Percentiles rank a stretch among this genome's conserved stretches.
These are phyloP conservation scores for Dioscorea alata DNA, from an alignment of 106 monocot species.

Conservation along the genomic window DNA sequence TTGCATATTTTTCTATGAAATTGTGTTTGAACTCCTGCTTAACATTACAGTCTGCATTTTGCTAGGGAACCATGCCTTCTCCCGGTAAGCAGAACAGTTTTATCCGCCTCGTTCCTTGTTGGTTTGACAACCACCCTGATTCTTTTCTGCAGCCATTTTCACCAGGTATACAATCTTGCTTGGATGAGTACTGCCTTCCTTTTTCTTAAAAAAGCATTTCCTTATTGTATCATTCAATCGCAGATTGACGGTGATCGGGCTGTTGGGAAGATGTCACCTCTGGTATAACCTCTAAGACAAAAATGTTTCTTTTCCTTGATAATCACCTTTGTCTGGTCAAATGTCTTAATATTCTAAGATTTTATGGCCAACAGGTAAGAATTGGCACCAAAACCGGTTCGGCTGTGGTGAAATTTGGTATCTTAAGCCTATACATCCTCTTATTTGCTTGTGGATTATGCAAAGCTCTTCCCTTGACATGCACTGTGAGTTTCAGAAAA, in stretches of 20 bases:
- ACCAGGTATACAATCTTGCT: slow-evolving; percentile 52
- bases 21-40: not conserved
- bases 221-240: not conserved
- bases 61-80: slow-evolving; percentile 37
- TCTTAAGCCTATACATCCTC: slow-evolving; percentile 48
- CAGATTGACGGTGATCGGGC: slow-evolving; percentile 88
- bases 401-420: slow-evolving; percentile 49
- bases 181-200: not conserved
- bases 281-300: slow-evolving; percentile 41
- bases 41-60: slow-evolving; percentile 5
- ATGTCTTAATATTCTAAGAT: not conserved
- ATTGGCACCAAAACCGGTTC: slow-evolving; percentile 68
- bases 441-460: slow-evolving; percentile 36
- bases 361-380: slow-evolving; percentile 51
- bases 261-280: slow-evolving; percentile 90
- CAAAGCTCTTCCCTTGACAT: slow-evolving; percentile 62
- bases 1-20: not conserved
- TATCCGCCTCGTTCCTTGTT: slow-evolving; percentile 74
- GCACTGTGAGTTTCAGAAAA: slow-evolving; percentile 38
- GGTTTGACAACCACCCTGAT: slow-evolving; percentile 92
- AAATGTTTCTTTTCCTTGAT: not conserved
- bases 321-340: not conserved
- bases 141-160: slow-evolving; percentile 99
- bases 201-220: not conserved
- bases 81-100: slow-evolving; percentile 36